Evolutionary conservation across 441 rosid species (phyloP), one percentile per base, ranked within the genome.

Genomic region (Gossypium laxum): DNA sequence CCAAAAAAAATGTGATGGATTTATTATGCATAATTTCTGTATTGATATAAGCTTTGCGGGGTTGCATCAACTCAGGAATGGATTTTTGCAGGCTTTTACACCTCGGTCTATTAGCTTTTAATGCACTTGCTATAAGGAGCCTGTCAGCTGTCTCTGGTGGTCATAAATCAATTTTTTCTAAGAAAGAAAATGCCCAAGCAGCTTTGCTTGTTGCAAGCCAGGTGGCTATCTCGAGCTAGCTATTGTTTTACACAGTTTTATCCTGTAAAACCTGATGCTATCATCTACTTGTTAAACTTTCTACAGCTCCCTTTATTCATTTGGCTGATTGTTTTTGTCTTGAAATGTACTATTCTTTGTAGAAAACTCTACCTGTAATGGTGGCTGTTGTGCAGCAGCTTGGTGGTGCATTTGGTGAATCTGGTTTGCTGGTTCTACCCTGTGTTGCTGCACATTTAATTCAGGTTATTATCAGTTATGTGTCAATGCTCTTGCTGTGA

Each of bases 361-460:
- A 93, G 95, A 91, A 93, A 90, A 93, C 98, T 45, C 76, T 93
- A 67, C 97, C 96, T 2, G 95, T 93, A 21, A 80, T 88, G 86
- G 92, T 88, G 66, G 92, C 95, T 14, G 98, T 93, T 5, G 97
- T 90, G 75, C 93, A 93, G 81, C 92, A 87, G 78, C 83, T 93
- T 14, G 77, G 92, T 4, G 90, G 98, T 77, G 94, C 88, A 66
- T 82, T 93, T 70, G 97, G 98, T 71, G 88, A 87, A 85, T 72
- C 98, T 17, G 98, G 98, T 57, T 78, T 91, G 68, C 82, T 93
- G 75, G 93, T 91, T 79, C 90, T 93, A 82, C 98, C 98, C 50
- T 93, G 98, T 82, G 92, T 93, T 32, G 93, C 97, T 14, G 96
- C 98, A 51, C 97, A 91, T 76, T 21, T 93, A 68, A 76, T 78